phyloP scores from a whole-genome alignment of 139 green algal genomes.

The Chlamydomonas sp. region DNA sequence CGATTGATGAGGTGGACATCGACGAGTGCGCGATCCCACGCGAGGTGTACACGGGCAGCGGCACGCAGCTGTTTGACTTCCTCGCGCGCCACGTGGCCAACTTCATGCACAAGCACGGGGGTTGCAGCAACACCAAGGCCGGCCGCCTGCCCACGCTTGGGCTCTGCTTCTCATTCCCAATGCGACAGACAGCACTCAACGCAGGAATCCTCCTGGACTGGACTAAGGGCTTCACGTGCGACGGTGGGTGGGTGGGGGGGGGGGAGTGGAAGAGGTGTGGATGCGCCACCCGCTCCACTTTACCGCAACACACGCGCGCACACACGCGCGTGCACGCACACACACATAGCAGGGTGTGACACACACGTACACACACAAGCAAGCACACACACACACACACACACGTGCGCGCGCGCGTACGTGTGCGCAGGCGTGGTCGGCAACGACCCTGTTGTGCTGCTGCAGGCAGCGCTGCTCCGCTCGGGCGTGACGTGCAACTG shows the following conservation, averaged over 20 bases:
- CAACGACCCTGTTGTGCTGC: constrained; percentile 44
- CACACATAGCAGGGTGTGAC: too few relatives aligned
- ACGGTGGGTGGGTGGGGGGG: neutral
- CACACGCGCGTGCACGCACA: too few relatives aligned
- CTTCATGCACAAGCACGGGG: constrained; percentile 33
- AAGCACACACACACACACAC: too few relatives aligned
- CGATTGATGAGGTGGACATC: constrained; percentile 40
- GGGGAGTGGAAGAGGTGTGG: too few relatives aligned
- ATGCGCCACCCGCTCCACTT: too few relatives aligned
- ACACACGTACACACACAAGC: too few relatives aligned
- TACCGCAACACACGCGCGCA: too few relatives aligned
- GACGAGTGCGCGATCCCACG: constrained; percentile 45
- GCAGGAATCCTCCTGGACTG: constrained; percentile 71
- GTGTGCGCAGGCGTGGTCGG: constrained; percentile 40
- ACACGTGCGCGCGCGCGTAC: too few relatives aligned
- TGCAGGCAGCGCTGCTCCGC: constrained; percentile 26
- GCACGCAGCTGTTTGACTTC: constrained; percentile 64
- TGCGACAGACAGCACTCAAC: constrained; percentile 69
- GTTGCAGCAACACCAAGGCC: neutral
- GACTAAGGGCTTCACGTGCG: constrained; percentile 75
- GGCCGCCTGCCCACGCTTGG: constrained; percentile 50
- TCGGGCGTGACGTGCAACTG: constrained; percentile 33
- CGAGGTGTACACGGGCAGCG: constrained; percentile 39
- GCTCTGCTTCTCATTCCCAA: constrained; percentile 90
- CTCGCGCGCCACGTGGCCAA: constrained; percentile 39